Evolutionary conservation across 2,329 filamentous ascomycete species (phyloP).

Genomic region (Pseudogymnoascus sp.): DNA sequence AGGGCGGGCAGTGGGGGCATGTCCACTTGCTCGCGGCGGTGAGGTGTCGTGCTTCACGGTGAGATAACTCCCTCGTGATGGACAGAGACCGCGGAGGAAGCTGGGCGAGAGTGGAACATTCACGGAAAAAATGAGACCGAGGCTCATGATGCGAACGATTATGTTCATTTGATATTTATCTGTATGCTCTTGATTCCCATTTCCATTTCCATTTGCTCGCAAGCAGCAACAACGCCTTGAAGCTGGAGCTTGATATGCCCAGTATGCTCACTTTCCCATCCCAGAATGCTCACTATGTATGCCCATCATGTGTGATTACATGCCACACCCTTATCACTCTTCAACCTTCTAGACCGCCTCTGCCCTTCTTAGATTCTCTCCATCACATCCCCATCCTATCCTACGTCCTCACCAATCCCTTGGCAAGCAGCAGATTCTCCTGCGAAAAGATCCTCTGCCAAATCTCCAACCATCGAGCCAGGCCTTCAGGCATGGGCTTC

Average conservation of each 20-base stretch:
- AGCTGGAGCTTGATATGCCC: constrained; percentile 1
- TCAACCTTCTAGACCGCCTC: background rate
- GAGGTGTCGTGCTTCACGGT: background rate
- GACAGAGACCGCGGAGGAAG: background rate
- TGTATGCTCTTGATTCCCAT: background rate
- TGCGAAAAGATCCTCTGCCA: constrained; percentile 64
- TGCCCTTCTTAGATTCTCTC: background rate
- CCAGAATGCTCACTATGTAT: constrained; percentile 10
- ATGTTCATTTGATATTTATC: background rate
- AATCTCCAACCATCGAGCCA: constrained; percentile 67
- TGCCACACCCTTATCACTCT: background rate
- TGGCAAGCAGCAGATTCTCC: constrained; percentile 17
- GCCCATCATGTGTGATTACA: constrained; percentile 1
- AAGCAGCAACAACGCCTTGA: background rate
- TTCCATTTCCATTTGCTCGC: background rate
- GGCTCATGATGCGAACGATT: background rate
- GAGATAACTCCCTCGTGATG: background rate
- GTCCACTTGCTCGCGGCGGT: background rate
- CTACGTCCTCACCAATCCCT: constrained; percentile 1
- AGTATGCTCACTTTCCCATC: constrained; percentile 6
- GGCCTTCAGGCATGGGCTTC: constrained; percentile 56
- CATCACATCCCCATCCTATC: too few species aligned
- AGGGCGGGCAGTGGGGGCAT: background rate
- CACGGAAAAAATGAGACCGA: background rate
- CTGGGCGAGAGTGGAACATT: background rate